These are phyloP conservation scores for Nepenthes gracilis DNA, from an alignment of 148 eudicot species.

Conservation along the genomic window DNA sequence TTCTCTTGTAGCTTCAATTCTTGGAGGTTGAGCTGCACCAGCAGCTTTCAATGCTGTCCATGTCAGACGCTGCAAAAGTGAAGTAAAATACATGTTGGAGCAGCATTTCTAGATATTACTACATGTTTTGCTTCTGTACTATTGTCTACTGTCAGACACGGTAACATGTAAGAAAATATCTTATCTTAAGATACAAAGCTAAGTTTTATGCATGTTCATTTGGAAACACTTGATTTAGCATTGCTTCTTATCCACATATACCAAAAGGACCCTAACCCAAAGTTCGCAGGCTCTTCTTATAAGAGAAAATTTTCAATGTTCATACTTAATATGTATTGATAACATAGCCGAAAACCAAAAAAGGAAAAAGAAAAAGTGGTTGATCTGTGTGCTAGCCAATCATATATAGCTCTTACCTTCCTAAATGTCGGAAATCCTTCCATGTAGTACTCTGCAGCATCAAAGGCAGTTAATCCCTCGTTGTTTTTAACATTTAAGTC, in stretches of 20 bases:
- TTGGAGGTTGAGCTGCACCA: constrained; percentile 9
- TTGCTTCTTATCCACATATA: too few species aligned
- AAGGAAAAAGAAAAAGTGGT: background rate
- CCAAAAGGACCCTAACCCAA: too few species aligned
- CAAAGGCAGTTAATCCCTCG: constrained; percentile 19
- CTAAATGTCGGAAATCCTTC: constrained; percentile 5
- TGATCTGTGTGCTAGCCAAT: background rate
- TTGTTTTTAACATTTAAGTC: constrained; percentile 2
- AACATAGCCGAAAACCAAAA: background rate
- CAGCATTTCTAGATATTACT: background rate
- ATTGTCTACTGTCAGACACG: too few species aligned
- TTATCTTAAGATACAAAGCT: too few species aligned
- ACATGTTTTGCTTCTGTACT: background rate
- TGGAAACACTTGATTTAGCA: too few species aligned
- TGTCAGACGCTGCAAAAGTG: constrained; percentile 15
- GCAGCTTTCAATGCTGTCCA: constrained; percentile 22
- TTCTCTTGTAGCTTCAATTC: background rate
- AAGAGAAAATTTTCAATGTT: background rate
- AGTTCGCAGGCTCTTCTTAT: too few species aligned
- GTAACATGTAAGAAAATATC: too few species aligned
- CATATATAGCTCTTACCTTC: background rate
- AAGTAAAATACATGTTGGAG: background rate
- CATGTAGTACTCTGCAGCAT: constrained; percentile 8
- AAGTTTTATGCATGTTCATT: too few species aligned
- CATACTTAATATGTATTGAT: background rate